Evolutionary conservation across 768 basidiomycete genomes (phyloP).

Genomic region (Lactarius tabidus): DNA sequence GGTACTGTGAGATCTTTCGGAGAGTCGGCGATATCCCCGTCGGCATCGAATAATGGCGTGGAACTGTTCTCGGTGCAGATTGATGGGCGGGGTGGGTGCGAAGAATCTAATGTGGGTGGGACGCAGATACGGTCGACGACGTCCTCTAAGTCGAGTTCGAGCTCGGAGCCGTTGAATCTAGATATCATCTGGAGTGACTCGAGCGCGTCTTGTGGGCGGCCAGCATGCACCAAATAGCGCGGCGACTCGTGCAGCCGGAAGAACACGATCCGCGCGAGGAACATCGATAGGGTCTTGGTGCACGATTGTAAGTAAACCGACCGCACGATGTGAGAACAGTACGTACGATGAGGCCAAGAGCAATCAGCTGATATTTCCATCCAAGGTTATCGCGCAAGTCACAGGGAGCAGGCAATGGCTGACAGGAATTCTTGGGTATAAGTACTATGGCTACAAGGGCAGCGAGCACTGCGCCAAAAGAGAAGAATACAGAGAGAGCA

Average conservation of each 20-base stretch:
- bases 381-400: constrained; percentile 75
- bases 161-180: constrained; percentile 73
- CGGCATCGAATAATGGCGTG: constrained; percentile 5
- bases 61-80: not conserved
- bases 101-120: not conserved
- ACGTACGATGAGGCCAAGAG: constrained; percentile 80
- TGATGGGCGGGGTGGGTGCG: not conserved
- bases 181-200: constrained; percentile 82
- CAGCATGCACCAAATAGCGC: constrained; percentile 86
- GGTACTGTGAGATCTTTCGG: not conserved
- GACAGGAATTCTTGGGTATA: constrained; percentile 73
- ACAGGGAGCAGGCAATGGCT: constrained; percentile 47
- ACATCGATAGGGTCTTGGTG: constrained; percentile 79
- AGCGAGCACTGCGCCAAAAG: constrained; percentile 82
- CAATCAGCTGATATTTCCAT: constrained; percentile 82
- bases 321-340: not conserved
- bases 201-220: constrained; percentile 79
- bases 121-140: constrained; percentile 47
- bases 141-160: constrained; percentile 66
- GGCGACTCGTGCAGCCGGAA: constrained; percentile 95
- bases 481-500: constrained; percentile 92
- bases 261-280: constrained; percentile 78
- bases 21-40: not conserved
- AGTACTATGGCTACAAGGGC: constrained; percentile 76
- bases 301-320: not conserved